These are phyloP conservation scores for Phyllosticta citriasiana DNA, from an alignment of 2,329 filamentous ascomycete genomes.

Conservation along the genomic window DNA sequence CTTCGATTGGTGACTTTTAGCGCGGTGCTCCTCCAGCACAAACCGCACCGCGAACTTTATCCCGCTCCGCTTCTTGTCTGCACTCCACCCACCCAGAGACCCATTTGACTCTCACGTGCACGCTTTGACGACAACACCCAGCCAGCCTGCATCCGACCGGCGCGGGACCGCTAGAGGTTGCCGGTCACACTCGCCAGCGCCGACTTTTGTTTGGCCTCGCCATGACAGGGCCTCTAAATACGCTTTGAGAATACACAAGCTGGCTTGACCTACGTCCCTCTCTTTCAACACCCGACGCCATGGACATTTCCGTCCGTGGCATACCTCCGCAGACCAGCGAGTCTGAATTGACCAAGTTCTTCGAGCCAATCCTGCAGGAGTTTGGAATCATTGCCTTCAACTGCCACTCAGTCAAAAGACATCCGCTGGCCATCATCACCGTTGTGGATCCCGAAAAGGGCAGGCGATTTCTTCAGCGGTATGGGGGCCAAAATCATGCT, in stretches of 20 bases:
- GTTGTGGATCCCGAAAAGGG: conserved; percentile 33
- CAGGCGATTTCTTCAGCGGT: conserved; percentile 31
- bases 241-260: background rate
- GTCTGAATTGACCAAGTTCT: conserved; percentile 31
- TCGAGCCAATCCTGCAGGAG: conserved; percentile 27
- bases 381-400: conserved; percentile 34
- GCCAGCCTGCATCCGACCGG: background rate
- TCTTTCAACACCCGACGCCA: conserved; percentile 14
- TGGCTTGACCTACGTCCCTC: background rate
- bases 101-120: background rate
- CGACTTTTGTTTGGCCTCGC: background rate
- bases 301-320: conserved; percentile 40
- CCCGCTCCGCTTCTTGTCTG: background rate
- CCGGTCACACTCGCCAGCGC: background rate
- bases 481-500: conserved; percentile 18
- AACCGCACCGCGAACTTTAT: background rate
- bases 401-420: conserved; percentile 33
- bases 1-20: background rate
- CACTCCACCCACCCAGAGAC: background rate
- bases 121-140: background rate
- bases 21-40: background rate
- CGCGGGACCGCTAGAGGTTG: background rate
- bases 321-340: conserved; percentile 34
- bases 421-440: conserved; percentile 36
- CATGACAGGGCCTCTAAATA: background rate